Conservation (phyloP, 164 flowering plant species). For the Tetracentron sinense region DNA sequence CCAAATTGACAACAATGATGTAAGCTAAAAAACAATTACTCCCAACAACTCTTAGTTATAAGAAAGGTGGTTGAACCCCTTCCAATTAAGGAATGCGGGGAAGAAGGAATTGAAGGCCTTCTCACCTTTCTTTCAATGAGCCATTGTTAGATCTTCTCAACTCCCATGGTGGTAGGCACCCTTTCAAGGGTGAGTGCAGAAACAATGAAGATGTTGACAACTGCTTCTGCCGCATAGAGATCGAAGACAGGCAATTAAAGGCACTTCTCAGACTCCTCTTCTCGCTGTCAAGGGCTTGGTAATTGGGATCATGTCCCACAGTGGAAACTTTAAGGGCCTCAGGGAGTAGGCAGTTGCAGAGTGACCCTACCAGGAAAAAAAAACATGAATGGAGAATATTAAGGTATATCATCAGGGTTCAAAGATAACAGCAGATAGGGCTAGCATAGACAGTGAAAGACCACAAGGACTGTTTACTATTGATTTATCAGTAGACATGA, state of each 20-base stretch:
- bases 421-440: no score
- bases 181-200: constrained; percentile 41
- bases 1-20: neutral
- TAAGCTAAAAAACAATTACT: no score
- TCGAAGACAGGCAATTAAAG: constrained; percentile 49
- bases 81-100: neutral
- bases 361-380: constrained; percentile 40
- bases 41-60: neutral
- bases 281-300: constrained; percentile 30
- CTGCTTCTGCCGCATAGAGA: constrained; percentile 47
- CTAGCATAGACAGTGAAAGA: no score
- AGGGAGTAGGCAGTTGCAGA: constrained; percentile 54
- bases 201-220: constrained; percentile 40
- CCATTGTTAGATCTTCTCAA: constrained; percentile 30
- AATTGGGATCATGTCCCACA: constrained; percentile 36
- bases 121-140: constrained; percentile 32
- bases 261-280: constrained; percentile 40
- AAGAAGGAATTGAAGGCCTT: constrained; percentile 1
- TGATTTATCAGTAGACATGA: no score
- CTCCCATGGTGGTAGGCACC: constrained; percentile 49
- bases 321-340: constrained; percentile 43
- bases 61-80: constrained; percentile 5
- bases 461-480: no score
- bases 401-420: no score
- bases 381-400: no score